A percentile compares a stretch with the other conserved stretches of the same genome.
These are phyloP conservation scores for Chloroidium sp. DNA, from an alignment of 163 green algal genomes.

Conservation along the genomic window DNA sequence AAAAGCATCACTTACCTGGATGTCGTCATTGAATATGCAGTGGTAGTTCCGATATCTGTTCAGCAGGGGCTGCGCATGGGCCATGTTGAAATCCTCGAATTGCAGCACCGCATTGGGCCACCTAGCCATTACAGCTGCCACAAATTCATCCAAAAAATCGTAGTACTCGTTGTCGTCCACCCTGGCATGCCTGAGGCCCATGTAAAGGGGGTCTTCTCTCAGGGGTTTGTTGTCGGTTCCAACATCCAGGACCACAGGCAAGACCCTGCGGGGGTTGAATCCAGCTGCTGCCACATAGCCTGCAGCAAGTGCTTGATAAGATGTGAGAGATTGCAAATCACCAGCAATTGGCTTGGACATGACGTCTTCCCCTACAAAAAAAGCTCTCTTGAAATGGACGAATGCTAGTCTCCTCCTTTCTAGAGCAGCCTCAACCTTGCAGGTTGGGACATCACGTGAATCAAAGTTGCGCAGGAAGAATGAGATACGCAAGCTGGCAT, in stretches of 20 bases:
- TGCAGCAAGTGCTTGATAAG: background rate
- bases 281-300: conserved; percentile 41
- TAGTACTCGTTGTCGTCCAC: conserved; percentile 63
- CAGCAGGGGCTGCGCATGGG: conserved; percentile 75
- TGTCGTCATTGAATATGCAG: conserved; percentile 96
- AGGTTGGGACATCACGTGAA: no score
- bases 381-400: background rate
- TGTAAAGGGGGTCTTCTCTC: conserved; percentile 48
- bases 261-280: conserved; percentile 69
- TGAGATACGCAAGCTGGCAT: no score
- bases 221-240: conserved; percentile 78
- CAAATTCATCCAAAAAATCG: conserved; percentile 48
- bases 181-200: conserved; percentile 60
- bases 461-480: no score
- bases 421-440: no score
- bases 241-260: conserved; percentile 85
- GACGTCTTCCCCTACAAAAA: background rate
- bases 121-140: conserved; percentile 32
- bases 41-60: conserved; percentile 65
- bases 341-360: background rate
- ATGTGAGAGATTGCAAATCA: background rate
- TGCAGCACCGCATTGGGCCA: conserved; percentile 58
- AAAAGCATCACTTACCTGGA: conserved; percentile 47
- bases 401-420: no score
- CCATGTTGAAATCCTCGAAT: conserved; percentile 79